phyloP scores from a whole-genome alignment of 495 filamentous ascomycete genomes.

The Lichenothelia convexa region DNA sequence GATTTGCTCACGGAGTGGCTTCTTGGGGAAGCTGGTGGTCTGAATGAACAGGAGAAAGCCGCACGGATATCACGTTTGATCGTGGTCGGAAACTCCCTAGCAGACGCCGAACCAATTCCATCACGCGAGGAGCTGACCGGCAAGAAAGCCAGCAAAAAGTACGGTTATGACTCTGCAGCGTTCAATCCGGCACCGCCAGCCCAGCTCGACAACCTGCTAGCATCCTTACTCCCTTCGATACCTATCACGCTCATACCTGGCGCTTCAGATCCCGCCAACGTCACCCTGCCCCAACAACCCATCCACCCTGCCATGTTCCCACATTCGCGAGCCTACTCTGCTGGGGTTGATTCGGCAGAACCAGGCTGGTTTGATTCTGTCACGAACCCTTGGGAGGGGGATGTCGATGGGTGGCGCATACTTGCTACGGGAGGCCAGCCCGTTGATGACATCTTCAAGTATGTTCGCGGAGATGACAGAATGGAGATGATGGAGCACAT shows the following conservation, averaged over 20 bases:
- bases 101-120: conserved; percentile 25
- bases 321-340: conserved; percentile 43
- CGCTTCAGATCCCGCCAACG: conserved; percentile 47
- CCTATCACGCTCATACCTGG: conserved; percentile 32
- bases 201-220: conserved; percentile 67
- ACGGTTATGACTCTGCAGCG: conserved; percentile 76
- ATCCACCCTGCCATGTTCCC: conserved; percentile 29
- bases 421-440: conserved; percentile 81
- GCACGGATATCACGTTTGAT: conserved; percentile 66
- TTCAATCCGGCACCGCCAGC: conserved; percentile 76
- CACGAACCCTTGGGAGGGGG: conserved; percentile 85
- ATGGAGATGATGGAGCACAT: conserved; percentile 81
- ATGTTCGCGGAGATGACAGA: conserved; percentile 55
- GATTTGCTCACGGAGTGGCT: conserved; percentile 76
- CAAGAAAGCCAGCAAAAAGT: conserved; percentile 49
- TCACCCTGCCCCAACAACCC: conserved; percentile 22
- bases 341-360: conserved; percentile 23
- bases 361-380: conserved; percentile 70
- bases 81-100: conserved; percentile 79
- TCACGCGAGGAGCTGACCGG: conserved; percentile 29
- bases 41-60: conserved; percentile 34
- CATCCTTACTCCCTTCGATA: conserved; percentile 39
- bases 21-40: conserved; percentile 57
- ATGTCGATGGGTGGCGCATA: conserved; percentile 71
- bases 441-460: conserved; percentile 83